Evolutionary conservation across 2,329 filamentous ascomycete genomes (phyloP).

Genomic region (Botrytis pseudocinerea): DNA sequence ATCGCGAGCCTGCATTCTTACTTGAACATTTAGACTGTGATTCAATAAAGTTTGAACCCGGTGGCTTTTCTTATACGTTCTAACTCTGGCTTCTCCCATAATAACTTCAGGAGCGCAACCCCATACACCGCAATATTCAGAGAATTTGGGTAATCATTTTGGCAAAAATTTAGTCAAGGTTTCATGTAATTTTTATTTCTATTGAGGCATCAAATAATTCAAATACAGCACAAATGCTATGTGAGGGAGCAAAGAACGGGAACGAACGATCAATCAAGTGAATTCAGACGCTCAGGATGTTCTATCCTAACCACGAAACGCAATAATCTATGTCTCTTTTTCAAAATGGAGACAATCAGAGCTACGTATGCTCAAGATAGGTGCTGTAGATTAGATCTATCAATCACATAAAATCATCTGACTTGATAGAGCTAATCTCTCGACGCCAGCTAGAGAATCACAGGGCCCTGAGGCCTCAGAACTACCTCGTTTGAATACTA

Average conservation of each 20-base stretch:
- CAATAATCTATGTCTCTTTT: not conserved
- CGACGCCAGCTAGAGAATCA: not conserved
- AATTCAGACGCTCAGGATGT: not conserved
- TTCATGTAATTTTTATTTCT: not conserved
- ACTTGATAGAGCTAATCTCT: not conserved
- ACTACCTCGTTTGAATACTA: not conserved
- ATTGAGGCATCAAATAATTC: not conserved
- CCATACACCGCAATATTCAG: not conserved
- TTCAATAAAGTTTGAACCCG: no score
- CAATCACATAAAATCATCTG: not conserved
- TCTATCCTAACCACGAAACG: not conserved
- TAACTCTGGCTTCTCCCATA: not conserved
- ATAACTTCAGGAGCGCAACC: no score
- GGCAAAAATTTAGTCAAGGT: not conserved
- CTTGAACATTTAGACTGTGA: not conserved
- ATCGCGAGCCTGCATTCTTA: not conserved
- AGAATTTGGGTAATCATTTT: not conserved
- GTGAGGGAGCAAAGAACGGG: not conserved
- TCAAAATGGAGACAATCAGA: not conserved
- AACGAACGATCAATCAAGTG: not conserved
- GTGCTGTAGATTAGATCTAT: not conserved
- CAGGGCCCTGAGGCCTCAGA: not conserved
- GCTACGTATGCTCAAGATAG: no score
- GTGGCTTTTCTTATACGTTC: no score
- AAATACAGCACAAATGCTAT: not conserved